Conservation (phyloP, 148 eudicot species). For the Camellia granthamiana region DNA sequence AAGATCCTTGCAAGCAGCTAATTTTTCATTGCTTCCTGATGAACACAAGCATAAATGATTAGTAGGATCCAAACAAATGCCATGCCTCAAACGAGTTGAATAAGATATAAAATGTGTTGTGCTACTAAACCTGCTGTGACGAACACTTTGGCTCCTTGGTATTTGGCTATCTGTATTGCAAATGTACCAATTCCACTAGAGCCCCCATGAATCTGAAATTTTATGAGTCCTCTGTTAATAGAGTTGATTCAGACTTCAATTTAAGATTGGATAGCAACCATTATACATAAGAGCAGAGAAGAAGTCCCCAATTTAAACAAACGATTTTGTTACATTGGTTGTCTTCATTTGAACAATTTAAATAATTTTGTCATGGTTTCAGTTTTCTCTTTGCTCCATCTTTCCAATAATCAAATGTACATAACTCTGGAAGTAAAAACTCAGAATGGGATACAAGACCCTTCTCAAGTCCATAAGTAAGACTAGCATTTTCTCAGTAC, state of each 20-base stretch:
- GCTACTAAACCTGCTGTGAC: slow-evolving; percentile 70
- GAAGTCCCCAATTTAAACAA: background rate
- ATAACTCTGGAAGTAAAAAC: background rate
- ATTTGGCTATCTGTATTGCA: slow-evolving; percentile 72
- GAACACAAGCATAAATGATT: slow-evolving; percentile 2
- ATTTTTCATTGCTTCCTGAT: slow-evolving; percentile 78
- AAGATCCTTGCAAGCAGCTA: slow-evolving; percentile 72
- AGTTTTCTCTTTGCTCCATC: background rate
- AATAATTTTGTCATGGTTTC: background rate
- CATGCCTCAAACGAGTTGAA: background rate
- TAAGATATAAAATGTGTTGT: background rate
- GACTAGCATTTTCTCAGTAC: background rate
- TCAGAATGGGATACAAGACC: background rate
- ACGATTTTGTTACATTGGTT: background rate
- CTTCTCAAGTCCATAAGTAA: background rate
- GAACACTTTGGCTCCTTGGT: slow-evolving; percentile 51
- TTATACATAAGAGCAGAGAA: background rate
- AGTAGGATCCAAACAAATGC: background rate
- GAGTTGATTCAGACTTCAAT: no score
- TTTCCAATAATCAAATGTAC: background rate
- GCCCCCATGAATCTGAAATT: slow-evolving; percentile 77
- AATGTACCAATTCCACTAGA: slow-evolving; percentile 98
- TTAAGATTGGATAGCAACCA: background rate
- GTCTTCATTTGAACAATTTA: background rate
- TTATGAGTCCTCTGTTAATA: background rate